Evolutionary conservation across 2,329 filamentous ascomycete genomes (phyloP), one percentile per base, ranked within the genome.

Genomic region (Aspergillus hiratsukae): DNA sequence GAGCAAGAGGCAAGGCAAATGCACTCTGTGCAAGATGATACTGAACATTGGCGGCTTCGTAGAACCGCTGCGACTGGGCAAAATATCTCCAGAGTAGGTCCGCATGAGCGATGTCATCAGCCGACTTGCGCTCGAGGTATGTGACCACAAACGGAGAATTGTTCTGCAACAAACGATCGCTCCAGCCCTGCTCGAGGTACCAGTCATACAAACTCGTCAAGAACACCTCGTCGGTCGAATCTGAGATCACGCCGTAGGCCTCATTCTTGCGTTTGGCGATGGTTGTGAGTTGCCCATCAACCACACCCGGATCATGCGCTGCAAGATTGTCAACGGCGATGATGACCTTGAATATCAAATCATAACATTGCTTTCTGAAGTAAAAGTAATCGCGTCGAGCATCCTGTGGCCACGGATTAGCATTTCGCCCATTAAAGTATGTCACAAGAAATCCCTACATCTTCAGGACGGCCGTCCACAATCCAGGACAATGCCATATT

Each of bases 141-240:
- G 87, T 89, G 45, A 95, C 83, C 27, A 97, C 91, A 66, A 91
- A 92, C 0, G 87, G 84, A 4, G 92, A 96, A 56, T 92, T 84
- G 52, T 94, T 91, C 37, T 88, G 86, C 35, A 99, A 83, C 28
- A 99, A 83, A 14, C 91, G 87, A 61, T 97, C 91, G 9, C 85
- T 88, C 86, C 90, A 92, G 19, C 89, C 88, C 70, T 92, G 87
- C 53, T 83, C 76, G 63, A 97, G 86, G 73, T 99, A 99, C 93
- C 94, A 99, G 67, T 97, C 92, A 71, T 97, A 99, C n/a, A 99
- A 81, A 66, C 90, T 91, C 59, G 90, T 95, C 71, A 97, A 88
- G 78, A 99, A 99, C 4, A 97, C 89, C 68, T 97, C 90, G 64
- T 99, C 94, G 14, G 87, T 83, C 0, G 93, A 96, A 57, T 83